Percentiles rank a stretch among this genome's conserved stretches.
phyloP scores from a whole-genome alignment of 192 early-diverging fungal species.

The Powellomyces hirtus region DNA sequence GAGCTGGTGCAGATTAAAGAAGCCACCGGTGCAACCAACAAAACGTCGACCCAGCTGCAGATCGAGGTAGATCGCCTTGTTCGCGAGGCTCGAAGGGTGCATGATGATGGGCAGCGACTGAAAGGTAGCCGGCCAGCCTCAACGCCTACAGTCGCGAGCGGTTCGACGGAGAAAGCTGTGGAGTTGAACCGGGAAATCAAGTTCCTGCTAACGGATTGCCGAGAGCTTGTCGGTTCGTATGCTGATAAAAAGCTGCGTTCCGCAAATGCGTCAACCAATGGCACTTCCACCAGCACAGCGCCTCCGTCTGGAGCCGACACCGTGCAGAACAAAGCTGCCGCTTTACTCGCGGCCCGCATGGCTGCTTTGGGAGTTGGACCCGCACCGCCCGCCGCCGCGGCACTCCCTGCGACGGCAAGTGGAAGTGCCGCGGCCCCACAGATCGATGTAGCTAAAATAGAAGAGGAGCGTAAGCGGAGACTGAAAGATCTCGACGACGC shows the following conservation, averaged over 20 bases:
- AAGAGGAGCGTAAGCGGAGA: constrained; percentile 28
- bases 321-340: constrained; percentile 37
- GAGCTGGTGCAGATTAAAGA: constrained; percentile 40
- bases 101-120: constrained; percentile 18
- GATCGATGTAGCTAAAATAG: constrained; percentile 23
- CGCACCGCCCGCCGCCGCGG: constrained; percentile 17
- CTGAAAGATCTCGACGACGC: constrained; percentile 40
- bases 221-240: constrained; percentile 6
- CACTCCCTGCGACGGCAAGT: constrained; percentile 1
- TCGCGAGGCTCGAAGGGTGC: constrained; percentile 30
- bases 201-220: constrained; percentile 29
- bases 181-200: constrained; percentile 38
- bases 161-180: constrained; percentile 8
- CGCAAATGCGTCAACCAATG: not conserved
- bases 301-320: constrained; percentile 15
- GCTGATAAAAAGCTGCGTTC: constrained; percentile 27
- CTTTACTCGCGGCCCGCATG: constrained; percentile 49
- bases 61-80: constrained; percentile 28
- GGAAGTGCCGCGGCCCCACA: constrained; percentile 7
- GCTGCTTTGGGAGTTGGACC: constrained; percentile 47
- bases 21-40: constrained; percentile 20
- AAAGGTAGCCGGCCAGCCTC: constrained; percentile 21
- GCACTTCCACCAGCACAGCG: not conserved
- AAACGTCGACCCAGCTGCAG: constrained; percentile 22
- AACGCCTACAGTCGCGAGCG: not conserved